Conservation (phyloP, 2,329 filamentous ascomycete genomes). For the Leptographium flavum region DNA sequence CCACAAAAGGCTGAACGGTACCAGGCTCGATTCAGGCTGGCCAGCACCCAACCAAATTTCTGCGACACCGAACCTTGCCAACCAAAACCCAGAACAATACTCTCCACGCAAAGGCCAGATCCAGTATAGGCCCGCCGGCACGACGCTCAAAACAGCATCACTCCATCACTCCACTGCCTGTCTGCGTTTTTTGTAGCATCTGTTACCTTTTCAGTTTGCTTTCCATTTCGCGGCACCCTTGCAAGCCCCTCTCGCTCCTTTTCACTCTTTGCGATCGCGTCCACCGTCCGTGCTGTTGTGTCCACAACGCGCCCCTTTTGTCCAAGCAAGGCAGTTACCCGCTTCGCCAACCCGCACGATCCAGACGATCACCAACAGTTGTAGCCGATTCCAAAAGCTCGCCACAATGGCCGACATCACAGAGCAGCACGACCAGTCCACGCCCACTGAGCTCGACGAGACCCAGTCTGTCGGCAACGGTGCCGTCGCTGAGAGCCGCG, state of each 20-base stretch:
- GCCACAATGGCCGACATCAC: slow-evolving; percentile 60
- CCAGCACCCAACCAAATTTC: slow-evolving; percentile 39
- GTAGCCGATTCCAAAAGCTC: too few species aligned
- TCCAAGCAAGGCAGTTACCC: not conserved
- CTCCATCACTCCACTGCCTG: slow-evolving; percentile 45
- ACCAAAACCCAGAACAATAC: too few species aligned
- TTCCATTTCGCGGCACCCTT: slow-evolving; percentile 30
- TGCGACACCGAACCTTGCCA: slow-evolving; percentile 31
- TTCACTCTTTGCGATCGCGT: not conserved
- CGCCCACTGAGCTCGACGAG: slow-evolving; percentile 61
- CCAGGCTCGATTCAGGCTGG: slow-evolving; percentile 32
- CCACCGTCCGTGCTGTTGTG: not conserved
- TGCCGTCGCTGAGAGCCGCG: slow-evolving; percentile 54
- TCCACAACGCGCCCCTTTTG: not conserved
- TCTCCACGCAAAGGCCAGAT: slow-evolving; percentile 46
- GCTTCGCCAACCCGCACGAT: not conserved
- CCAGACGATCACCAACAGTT: too few species aligned
- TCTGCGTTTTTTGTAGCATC: slow-evolving; percentile 31
- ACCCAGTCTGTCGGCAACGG: slow-evolving; percentile 61
- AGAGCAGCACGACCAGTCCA: slow-evolving; percentile 63
- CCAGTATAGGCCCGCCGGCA: slow-evolving; percentile 51
- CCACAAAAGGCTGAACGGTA: slow-evolving; percentile 15
- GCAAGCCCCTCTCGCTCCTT: not conserved
- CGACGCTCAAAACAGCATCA: slow-evolving; percentile 52
- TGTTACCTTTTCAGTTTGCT: slow-evolving; percentile 3